Evolutionary conservation across 768 basidiomycete genomes (phyloP).

Genomic region (Hebeloma cylindrosporum): DNA sequence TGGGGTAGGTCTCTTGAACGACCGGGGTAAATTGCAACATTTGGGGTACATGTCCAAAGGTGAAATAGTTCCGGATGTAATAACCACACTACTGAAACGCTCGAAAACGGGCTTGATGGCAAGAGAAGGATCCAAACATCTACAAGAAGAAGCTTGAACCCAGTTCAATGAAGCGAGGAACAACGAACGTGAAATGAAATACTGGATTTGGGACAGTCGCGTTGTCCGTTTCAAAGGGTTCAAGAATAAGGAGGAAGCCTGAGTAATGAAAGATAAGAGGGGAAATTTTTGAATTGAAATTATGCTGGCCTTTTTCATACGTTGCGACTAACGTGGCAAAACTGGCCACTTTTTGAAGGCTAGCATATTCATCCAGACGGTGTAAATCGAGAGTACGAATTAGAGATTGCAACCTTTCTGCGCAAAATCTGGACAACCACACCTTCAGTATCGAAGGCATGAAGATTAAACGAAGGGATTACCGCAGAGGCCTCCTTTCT

Average conservation of each 20-base stretch:
- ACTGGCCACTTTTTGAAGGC: slow-evolving; percentile 91
- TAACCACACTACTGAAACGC: slow-evolving; percentile 96
- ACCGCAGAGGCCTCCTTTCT: slow-evolving; percentile 90
- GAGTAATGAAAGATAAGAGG: slow-evolving; percentile 4
- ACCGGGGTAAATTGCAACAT: slow-evolving; percentile 98
- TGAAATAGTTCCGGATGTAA: slow-evolving; percentile 97
- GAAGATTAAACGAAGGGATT: slow-evolving; percentile 21
- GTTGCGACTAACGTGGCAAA: slow-evolving; percentile 98
- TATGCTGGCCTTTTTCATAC: slow-evolving; percentile 83
- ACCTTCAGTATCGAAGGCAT: not conserved
- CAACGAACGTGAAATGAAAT: slow-evolving; percentile 86
- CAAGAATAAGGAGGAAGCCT: slow-evolving; percentile 96
- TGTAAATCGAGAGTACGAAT: slow-evolving; percentile 89
- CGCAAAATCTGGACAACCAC: slow-evolving; percentile 73
- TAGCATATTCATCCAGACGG: slow-evolving; percentile 86
- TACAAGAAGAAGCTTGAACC: slow-evolving; percentile 33
- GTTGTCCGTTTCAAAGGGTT: slow-evolving; percentile 98
- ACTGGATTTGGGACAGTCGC: slow-evolving; percentile 98
- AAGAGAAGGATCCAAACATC: slow-evolving; percentile 95
- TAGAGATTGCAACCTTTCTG: slow-evolving; percentile 91
- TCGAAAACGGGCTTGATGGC: slow-evolving; percentile 99
- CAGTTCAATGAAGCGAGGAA: not conserved
- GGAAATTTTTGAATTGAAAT: slow-evolving; percentile 4
- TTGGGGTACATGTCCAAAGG: slow-evolving; percentile 99
- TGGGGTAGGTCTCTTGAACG: slow-evolving; percentile 94